Evolutionary conservation across 371 early-diverging fungal species (phyloP).

Genomic region (Umbelopsis sp.): DNA sequence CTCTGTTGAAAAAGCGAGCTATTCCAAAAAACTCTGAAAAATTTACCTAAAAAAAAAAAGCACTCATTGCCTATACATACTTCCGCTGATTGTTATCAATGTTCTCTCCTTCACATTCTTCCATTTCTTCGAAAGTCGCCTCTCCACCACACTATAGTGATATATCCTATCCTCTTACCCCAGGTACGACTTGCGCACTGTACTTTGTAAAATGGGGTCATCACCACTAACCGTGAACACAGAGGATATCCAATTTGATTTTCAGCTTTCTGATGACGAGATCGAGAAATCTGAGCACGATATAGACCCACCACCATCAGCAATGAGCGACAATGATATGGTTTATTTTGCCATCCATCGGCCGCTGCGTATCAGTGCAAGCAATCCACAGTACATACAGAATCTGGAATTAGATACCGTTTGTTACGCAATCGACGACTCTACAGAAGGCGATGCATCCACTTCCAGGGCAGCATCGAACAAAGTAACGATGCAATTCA

Average conservation of each 20-base stretch:
- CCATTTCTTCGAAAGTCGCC: neutral
- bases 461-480: neutral
- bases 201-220: too few relatives aligned
- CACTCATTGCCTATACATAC: too few relatives aligned
- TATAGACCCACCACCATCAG: neutral
- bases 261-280: neutral
- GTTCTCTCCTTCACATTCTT: conserved; percentile 11
- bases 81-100: neutral
- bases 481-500: neutral
- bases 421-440: neutral
- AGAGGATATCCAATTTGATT: neutral
- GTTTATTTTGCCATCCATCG: conserved; percentile 10
- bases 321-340: neutral
- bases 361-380: neutral
- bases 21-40: neutral
- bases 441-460: neutral
- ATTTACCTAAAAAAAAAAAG: too few relatives aligned
- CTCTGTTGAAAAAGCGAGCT: neutral
- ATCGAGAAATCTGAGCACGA: neutral
- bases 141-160: neutral
- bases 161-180: neutral
- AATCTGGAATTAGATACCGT: neutral
- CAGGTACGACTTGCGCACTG: neutral
- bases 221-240: too few relatives aligned
- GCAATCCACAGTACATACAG: neutral